Base-by-base conservation (phyloP, 331 rosid species). In the Pyracantha coccinea region DNA sequence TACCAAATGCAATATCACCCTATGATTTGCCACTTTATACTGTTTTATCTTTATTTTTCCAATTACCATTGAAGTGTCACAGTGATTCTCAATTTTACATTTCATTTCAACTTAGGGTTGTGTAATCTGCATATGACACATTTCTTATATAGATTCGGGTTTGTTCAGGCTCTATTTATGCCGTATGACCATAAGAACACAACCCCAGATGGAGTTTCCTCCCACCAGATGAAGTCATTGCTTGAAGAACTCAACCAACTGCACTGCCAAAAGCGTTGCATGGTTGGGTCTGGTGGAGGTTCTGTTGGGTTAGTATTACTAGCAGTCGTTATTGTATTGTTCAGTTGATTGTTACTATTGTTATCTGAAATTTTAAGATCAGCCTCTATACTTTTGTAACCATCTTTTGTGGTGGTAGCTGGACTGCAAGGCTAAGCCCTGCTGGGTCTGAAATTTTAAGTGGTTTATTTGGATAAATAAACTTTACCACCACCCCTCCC, bases 141-240 rank as follows among this genome's bases (percentile, higher is more conserved):
- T 24, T 23, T 31, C 80, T 58, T 20, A 69, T 27, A 27, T 32
- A 35, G 72, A 4, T 52, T 67, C 7, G 57, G 21, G 29, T 75
- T 73, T 75, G 7, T 85, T 68, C 89, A 95, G 99, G 99, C 99
- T 60, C 85, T 95, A 47, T 95, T 95, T 81, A 95, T 90, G 99
- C 99, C 99, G 13, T 95, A 95, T 29, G 99, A 95, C 83, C 99
- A 95, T 81, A 95, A 88, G 87, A 95, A 95, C 83, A 83, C 85
- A 47, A 95, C 96, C 25, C 99, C 96, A 33, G 89, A 74, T 68
- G 98, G 98, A 78, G 62, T 79, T 75, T 82, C 85, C 58, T 76
- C 86, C 20, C 85, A 86, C 66, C 89, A 47, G 78, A 92, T 95
- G 98, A 92, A 88, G 74, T 77, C 79, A 29, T 72, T 95, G 89